Evolutionary conservation across 2,329 filamentous ascomycete species (phyloP), one percentile per base, ranked within the genome.

Genomic region (Cladophialophora psammophila): DNA sequence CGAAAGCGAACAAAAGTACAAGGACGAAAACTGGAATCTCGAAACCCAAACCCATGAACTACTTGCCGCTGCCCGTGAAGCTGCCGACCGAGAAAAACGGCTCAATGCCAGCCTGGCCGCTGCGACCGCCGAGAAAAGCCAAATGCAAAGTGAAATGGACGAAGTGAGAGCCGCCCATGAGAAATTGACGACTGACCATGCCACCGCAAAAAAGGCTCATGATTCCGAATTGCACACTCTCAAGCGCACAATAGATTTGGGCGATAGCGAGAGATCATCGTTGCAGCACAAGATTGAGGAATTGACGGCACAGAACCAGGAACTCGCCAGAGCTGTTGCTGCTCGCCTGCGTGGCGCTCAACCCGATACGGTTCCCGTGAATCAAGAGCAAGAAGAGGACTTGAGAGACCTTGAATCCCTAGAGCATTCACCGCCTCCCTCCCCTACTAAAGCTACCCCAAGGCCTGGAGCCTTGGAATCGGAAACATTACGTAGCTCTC

Each of bases 1-100:
- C 73, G 95, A 99, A 79, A 97, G 91, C 76, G 95, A 99, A 78
- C 91, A 96, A 75, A 90, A 92, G 60, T 97, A 96, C 82, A 98
- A 97, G 80, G 95, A 99, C 75, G 95, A 98, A 79, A 99, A 98
- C 77, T 99, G 95, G 95, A 94, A 91, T 70, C 85, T 99, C 42
- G 95, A 99, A 79, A 96, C 94, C 0, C 92, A 93, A 74, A 86
- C 96, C 26, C 95, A 97, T 74, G 94, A 98, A 70, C 83, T 94
- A 50, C 85, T 91, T 60, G 86, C 90, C 7, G 84, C 87, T 15
- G 86, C 91, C 69, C 92, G 90, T 76, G 92, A 96, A 55, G 87
- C 91, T 0, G 83, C 89, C 13, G 93, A 95, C 75, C 90, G 91
- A 68, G 93, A 97, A 78, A 91, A 93, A 78, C 91, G 91, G 76